Evolutionary conservation across 306 rosid species (phyloP).

Genomic region (Vicia faba): DNA sequence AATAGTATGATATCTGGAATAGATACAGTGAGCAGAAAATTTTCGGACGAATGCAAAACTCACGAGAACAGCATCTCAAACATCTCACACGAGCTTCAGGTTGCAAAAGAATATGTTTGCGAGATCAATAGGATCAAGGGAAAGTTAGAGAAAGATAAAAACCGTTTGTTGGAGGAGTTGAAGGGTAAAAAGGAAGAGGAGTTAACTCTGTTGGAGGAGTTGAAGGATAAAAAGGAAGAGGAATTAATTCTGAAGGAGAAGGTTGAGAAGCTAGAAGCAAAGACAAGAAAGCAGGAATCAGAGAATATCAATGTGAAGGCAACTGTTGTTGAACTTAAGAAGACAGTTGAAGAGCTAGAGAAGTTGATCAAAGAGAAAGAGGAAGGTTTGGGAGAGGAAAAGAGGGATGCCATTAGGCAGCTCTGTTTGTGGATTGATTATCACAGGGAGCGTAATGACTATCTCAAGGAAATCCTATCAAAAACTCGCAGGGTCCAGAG

Average conservation of each 20-base stretch:
- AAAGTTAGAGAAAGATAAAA: conserved; percentile 50
- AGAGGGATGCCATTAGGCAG: conserved; percentile 91
- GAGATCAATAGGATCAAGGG: conserved; percentile 49
- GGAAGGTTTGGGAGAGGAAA: conserved; percentile 78
- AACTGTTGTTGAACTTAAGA: conserved; percentile 59
- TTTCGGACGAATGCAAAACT: conserved; percentile 43
- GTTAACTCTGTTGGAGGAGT: conserved; percentile 46
- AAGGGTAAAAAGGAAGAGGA: conserved; percentile 46
- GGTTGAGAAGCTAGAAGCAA: conserved; percentile 57
- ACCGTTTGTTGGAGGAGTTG: conserved; percentile 51
- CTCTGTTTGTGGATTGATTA: conserved; percentile 92
- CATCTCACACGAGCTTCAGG: conserved; percentile 56
- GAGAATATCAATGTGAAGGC: conserved; percentile 64
- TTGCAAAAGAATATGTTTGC: conserved; percentile 54
- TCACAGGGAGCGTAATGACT: conserved; percentile 71
- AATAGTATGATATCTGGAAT: conserved; percentile 47
- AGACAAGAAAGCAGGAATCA: conserved; percentile 55
- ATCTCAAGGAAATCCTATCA: conserved; percentile 67
- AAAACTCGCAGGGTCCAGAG: conserved; percentile 67
- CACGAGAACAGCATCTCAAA: conserved; percentile 45
- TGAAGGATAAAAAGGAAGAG: conserved; percentile 47
- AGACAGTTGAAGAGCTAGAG: conserved; percentile 65
- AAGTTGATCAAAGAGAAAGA: conserved; percentile 71
- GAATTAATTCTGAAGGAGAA: conserved; percentile 45
- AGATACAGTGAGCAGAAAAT: conserved; percentile 52